phyloP scores from a whole-genome alignment of 352 stramenopile genomes.

The Discostella stelligera region DNA sequence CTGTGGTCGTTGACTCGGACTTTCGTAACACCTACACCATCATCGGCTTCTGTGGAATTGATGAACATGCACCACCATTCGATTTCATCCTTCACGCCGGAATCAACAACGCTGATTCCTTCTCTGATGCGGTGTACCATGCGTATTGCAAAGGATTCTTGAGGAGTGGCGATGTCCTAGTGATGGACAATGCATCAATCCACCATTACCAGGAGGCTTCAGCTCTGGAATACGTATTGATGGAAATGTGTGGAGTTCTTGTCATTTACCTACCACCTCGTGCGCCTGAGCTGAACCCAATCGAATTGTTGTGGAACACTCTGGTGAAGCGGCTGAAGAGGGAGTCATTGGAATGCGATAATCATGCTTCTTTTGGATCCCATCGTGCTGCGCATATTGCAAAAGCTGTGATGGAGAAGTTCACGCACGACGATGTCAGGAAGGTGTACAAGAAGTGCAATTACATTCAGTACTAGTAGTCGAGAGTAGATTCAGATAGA shows the following conservation, averaged over 20 bases:
- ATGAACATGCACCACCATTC: neutral
- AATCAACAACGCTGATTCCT: conserved; percentile 3
- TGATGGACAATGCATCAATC: neutral
- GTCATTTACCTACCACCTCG: conserved; percentile 2
- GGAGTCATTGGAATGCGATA: neutral
- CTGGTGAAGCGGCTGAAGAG: neutral
- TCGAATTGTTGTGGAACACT: conserved; percentile 11
- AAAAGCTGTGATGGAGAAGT: neutral
- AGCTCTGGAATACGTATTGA: neutral
- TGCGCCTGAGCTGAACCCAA: conserved; percentile 12
- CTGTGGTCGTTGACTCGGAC: conserved; percentile 5
- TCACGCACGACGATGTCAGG: conserved; percentile 1
- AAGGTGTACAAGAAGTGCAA: too few relatives aligned
- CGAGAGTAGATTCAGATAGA: too few relatives aligned
- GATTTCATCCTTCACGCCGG: conserved; percentile 7
- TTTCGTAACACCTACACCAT: conserved; percentile 19
- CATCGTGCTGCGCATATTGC: conserved; percentile 5
- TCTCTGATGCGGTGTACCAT: neutral
- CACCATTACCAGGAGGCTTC: neutral
- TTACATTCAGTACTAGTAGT: too few relatives aligned
- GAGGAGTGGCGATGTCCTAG: conserved; percentile 1
- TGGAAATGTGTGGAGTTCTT: neutral
- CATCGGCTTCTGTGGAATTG: conserved; percentile 16
- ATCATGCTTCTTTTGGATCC: neutral
- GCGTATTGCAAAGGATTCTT: neutral